Evolutionary conservation across 495 filamentous ascomycete genomes (phyloP), one percentile per base, ranked within the genome.

Genomic region (Daldinia loculata): DNA sequence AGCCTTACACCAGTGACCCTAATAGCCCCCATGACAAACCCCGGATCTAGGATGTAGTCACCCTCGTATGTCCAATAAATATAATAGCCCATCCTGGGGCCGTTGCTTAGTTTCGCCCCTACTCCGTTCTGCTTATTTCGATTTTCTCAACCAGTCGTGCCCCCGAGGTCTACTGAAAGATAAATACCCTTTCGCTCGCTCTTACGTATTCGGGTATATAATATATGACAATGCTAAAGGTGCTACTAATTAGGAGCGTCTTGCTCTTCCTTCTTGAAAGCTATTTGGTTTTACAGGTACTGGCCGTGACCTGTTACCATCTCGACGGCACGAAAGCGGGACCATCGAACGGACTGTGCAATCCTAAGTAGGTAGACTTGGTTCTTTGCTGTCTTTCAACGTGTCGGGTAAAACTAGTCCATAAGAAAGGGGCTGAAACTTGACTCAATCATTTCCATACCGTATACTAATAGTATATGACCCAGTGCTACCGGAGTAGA

Each of bases 401-500:
- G 3, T 1, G 0, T 24, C 2, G 3, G 19, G 19, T 4, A 4
- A 39, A 8, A 57, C 19, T 4, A 19, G 17, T 7, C 8, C 14
- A 26, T 15, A 41, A 26, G 0, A 14, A 1, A 38, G 14, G 9
- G 24, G 11, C 19, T 6, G 26, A 51, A 51, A 4, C 53, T 27
- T n/a, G 22, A 38, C 27, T 19, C 3, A 11, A 53, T 17, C 11
- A 38, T 34, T 12, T 36, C 19, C 2, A 43, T 30, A 38, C 19
- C 12, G 26, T 29, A 36, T 61, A 11, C 50, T 61, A 15, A 64
- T 38, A 59, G 6, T 26, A 43, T 6, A 36, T 29, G 36, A 6
- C n/a, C 0, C 5, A 66, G 63, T 57, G 74, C 75, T 11, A 79
- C 71, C 4, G 75, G 73, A 3, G 39, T 27, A n/a, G 64, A 43